These are phyloP conservation scores for Eurotiales sp. DNA, from an alignment of 2,329 filamentous ascomycete genomes.

Conservation along the genomic window DNA sequence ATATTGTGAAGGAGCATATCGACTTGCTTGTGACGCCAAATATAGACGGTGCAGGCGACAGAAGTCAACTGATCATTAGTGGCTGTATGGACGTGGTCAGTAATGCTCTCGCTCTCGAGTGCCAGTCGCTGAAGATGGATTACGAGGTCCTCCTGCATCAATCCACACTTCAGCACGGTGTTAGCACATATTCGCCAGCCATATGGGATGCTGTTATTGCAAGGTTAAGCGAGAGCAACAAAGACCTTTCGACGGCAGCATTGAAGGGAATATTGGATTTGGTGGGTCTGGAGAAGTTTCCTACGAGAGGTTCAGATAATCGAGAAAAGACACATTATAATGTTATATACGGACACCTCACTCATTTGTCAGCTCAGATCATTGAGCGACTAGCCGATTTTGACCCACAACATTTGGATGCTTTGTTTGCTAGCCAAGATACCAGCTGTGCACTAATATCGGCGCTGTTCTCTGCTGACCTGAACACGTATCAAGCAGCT, in stretches of 20 bases:
- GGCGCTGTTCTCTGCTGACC: constrained; percentile 75
- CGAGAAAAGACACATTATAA: constrained; percentile 72
- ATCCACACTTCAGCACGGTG: constrained; percentile 61
- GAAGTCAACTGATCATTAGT: constrained; percentile 44
- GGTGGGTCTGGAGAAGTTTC: constrained; percentile 71
- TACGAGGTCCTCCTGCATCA: constrained; percentile 62
- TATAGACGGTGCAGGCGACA: constrained; percentile 5
- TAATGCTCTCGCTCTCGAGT: constrained; percentile 66
- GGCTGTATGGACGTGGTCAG: constrained; percentile 63
- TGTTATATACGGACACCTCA: constrained; percentile 60
- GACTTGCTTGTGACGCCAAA: constrained; percentile 57
- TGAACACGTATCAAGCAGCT: constrained; percentile 73
- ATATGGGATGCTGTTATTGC: constrained; percentile 76
- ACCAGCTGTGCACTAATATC: constrained; percentile 73
- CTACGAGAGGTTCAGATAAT: constrained; percentile 43
- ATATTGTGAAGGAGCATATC: constrained; percentile 45
- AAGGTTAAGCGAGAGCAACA: constrained; percentile 61
- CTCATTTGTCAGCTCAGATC: constrained; percentile 64
- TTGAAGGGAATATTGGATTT: constrained; percentile 67
- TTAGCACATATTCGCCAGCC: constrained; percentile 66
- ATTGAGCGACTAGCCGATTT: constrained; percentile 79
- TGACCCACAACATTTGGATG: constrained; percentile 62
- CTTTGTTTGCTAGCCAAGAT: constrained; percentile 63
- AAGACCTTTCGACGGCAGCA: constrained; percentile 71
- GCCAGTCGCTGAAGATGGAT: constrained; percentile 65